Conservation (phyloP, 116 monocot species). For the Trichopus zeylanicus region DNA sequence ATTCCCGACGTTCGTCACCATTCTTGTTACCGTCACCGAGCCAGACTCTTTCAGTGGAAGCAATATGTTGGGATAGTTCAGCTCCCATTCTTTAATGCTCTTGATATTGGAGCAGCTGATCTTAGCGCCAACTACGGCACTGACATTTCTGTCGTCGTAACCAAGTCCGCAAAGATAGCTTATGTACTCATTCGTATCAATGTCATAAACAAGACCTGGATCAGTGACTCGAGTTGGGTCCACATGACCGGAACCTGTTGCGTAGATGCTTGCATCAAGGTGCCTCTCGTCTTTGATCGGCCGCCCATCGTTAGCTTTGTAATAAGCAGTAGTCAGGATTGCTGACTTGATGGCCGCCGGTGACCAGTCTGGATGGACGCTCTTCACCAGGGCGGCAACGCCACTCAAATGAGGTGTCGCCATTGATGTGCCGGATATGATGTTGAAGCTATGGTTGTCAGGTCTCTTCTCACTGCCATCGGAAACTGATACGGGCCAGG, state of each 20-base stretch:
- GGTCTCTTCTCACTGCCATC: background rate
- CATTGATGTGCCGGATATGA: slow-evolving; percentile 1
- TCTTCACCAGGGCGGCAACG: slow-evolving; percentile 14
- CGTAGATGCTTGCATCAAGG: slow-evolving; percentile 9
- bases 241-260: slow-evolving; percentile 24
- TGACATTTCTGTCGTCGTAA: slow-evolving; percentile 10
- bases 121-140: slow-evolving; percentile 1
- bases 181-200: slow-evolving; percentile 16
- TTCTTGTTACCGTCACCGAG: background rate
- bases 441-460: background rate
- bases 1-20: background rate
- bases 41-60: background rate
- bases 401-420: slow-evolving; percentile 18
- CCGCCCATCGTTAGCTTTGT: background rate
- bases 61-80: background rate
- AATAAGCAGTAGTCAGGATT: slow-evolving; percentile 11
- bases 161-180: slow-evolving; percentile 20
- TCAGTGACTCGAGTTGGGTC: slow-evolving; percentile 15
- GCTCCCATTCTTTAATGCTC: background rate
- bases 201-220: slow-evolving; percentile 26
- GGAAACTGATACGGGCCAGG: background rate
- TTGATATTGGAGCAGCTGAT: slow-evolving; percentile 4
- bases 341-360: slow-evolving; percentile 18
- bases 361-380: slow-evolving; percentile 13
- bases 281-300: slow-evolving; percentile 13